phyloP scores from a whole-genome alignment of 495 filamentous ascomycete species.

The Daldinia loculata region DNA sequence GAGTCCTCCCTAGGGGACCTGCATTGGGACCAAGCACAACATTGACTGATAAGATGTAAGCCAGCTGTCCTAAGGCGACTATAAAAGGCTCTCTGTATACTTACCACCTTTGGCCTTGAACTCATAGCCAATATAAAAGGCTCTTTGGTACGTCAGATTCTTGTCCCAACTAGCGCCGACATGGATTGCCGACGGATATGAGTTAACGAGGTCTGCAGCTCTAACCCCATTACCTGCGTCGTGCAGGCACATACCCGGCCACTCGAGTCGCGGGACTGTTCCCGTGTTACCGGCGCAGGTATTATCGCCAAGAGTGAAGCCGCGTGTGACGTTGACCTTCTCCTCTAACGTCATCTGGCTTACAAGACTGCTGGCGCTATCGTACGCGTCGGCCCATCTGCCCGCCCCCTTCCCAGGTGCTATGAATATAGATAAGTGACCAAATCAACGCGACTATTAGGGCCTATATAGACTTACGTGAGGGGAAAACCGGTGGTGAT shows the following conservation, averaged over 20 bases:
- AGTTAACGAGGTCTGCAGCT: conserved; percentile 67
- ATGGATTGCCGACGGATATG: conserved; percentile 65
- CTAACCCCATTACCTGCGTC: conserved; percentile 71
- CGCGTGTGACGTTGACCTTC: conserved; percentile 52
- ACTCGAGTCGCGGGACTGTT: conserved; percentile 62
- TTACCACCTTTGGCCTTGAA: conserved; percentile 65
- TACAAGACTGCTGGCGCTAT: conserved; percentile 47
- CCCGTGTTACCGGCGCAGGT: conserved; percentile 62
- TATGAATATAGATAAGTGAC: conserved; percentile 38
- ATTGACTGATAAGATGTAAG: conserved; percentile 71
- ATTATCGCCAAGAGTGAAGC: conserved; percentile 48
- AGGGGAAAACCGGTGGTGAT: conserved; percentile 64
- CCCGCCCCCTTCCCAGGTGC: conserved; percentile 60
- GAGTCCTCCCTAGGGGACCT: conserved; percentile 62
- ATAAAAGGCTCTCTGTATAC: not conserved
- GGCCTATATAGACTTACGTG: conserved; percentile 46
- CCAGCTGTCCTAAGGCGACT: conserved; percentile 13
- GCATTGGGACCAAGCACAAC: conserved; percentile 75
- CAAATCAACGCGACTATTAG: not conserved
- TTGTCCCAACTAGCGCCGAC: conserved; percentile 66
- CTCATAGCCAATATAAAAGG: conserved; percentile 62
- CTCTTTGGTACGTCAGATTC: conserved; percentile 59
- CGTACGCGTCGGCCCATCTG: conserved; percentile 48
- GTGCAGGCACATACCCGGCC: conserved; percentile 68
- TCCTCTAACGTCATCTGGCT: conserved; percentile 53